Conservation (phyloP, 2,329 filamentous ascomycete genomes). For the Xylaria arbuscula region DNA sequence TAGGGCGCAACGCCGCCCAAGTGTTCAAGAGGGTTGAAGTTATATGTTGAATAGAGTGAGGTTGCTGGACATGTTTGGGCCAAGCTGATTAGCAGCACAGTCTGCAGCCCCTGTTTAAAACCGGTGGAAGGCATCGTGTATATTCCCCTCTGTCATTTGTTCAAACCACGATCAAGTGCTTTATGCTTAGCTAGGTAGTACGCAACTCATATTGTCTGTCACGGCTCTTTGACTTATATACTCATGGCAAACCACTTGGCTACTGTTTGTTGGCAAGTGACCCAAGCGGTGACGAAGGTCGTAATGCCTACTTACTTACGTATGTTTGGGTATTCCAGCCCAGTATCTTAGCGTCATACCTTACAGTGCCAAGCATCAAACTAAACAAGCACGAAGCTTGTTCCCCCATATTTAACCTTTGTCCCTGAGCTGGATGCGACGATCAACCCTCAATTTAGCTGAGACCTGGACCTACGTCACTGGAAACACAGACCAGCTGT, state of each 20-base stretch:
- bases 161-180: not conserved
- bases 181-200: not conserved
- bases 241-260: not conserved
- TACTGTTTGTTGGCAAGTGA: not conserved
- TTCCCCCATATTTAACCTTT: constrained; percentile 7
- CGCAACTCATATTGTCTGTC: not conserved
- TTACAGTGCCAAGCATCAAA: constrained; percentile 25
- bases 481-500: not conserved
- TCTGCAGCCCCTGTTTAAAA: constrained; percentile 26
- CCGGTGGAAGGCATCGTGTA: constrained; percentile 20
- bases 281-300: constrained; percentile 3
- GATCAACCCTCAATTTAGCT: constrained; percentile 1
- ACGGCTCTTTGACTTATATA: not conserved
- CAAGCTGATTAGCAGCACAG: constrained; percentile 17
- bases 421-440: constrained; percentile 20
- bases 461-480: not conserved
- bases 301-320: not conserved
- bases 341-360: constrained; percentile 26
- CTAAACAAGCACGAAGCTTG: constrained; percentile 22
- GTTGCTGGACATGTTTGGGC: constrained; percentile 28
- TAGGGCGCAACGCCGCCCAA: constrained; percentile 68
- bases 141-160: constrained; percentile 1
- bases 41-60: constrained; percentile 58
- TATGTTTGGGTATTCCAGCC: not conserved
- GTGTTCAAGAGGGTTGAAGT: constrained; percentile 65